A percentile compares a stretch with the other conserved stretches of the same genome.
Conservation (phyloP, 768 basidiomycete species). For the Lyophyllum decastes region DNA sequence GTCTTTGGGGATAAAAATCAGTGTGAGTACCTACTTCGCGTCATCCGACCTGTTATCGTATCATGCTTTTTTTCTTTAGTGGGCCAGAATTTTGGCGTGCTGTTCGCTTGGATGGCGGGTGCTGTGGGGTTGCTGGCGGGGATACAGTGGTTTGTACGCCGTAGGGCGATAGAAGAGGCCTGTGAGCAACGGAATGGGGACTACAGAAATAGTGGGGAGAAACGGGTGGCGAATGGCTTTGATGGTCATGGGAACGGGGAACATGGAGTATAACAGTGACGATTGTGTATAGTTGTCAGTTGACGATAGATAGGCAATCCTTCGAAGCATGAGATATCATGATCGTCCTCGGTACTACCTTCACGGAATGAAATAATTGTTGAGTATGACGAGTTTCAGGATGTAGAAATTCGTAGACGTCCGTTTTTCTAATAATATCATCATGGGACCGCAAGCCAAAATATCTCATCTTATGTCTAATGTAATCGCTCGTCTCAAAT, state of each 20-base stretch:
- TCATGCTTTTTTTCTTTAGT: conserved; percentile 37
- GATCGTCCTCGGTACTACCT: too few relatives aligned
- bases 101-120: conserved; percentile 54
- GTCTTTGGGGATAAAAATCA: conserved; percentile 63
- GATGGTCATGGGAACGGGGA: neutral
- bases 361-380: too few relatives aligned
- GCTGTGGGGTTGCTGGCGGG: conserved; percentile 55
- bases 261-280: too few relatives aligned
- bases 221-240: neutral
- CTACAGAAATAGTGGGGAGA: neutral
- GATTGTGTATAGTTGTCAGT: too few relatives aligned
- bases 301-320: too few relatives aligned
- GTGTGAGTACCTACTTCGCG: neutral
- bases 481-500: too few relatives aligned
- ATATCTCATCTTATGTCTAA: too few relatives aligned
- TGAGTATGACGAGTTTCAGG: too few relatives aligned
- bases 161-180: conserved; percentile 15
- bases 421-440: too few relatives aligned
- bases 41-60: neutral
- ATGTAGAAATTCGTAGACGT: too few relatives aligned
- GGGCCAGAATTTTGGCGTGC: conserved; percentile 61
- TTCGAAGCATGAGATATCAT: too few relatives aligned
- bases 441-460: too few relatives aligned
- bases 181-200: neutral
- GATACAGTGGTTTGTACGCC: conserved; percentile 44